Percentiles rank a stretch among this genome's conserved stretches.
Conservation (phyloP, 148 eudicot species). For the Nepenthes gracilis region DNA sequence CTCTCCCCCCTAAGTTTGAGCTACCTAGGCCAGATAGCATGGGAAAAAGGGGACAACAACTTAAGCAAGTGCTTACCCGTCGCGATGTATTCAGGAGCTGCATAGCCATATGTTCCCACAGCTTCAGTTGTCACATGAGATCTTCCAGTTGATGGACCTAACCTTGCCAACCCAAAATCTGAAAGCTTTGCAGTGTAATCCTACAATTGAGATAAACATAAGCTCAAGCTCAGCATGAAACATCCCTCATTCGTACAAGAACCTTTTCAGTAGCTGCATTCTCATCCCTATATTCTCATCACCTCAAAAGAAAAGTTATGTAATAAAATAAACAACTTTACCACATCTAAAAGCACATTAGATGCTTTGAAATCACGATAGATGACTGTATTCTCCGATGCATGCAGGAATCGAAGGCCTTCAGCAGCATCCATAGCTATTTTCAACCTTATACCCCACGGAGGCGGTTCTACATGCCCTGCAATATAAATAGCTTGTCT, state of each 20-base stretch:
- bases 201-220: constrained; percentile 17
- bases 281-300: background rate
- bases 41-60: no score
- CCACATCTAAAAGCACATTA: constrained; percentile 67
- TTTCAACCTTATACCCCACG: constrained; percentile 54
- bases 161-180: constrained; percentile 87
- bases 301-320: background rate
- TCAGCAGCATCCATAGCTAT: constrained; percentile 79
- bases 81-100: constrained; percentile 81
- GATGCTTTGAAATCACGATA: constrained; percentile 81
- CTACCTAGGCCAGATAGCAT: no score
- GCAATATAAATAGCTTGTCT: constrained; percentile 1
- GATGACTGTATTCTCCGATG: constrained; percentile 70
- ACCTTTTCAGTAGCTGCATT: background rate
- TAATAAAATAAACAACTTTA: constrained; percentile 2
- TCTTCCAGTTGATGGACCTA: constrained; percentile 54
- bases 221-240: background rate
- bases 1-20: background rate
- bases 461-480: constrained; percentile 51
- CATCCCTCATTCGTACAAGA: no score
- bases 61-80: constrained; percentile 30
- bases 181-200: constrained; percentile 64
- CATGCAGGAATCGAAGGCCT: constrained; percentile 71
- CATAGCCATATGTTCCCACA: constrained; percentile 83
- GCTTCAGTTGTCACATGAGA: constrained; percentile 74